These are phyloP conservation scores for Plasmodium billcollinsi DNA, from an alignment of 169 alveolate species.

Conservation along the genomic window DNA sequence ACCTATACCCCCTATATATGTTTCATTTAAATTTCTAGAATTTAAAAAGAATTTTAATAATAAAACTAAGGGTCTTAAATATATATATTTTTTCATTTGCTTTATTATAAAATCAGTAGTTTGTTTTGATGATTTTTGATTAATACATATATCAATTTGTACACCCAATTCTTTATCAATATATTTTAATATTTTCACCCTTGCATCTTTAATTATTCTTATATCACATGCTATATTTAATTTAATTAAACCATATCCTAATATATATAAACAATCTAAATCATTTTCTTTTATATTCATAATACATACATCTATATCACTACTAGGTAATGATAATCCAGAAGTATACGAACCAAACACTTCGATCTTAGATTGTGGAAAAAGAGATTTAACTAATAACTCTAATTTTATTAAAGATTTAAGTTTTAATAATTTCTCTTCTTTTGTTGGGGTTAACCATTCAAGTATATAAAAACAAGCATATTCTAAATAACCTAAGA, in stretches of 20 bases:
- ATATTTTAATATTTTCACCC: conserved; percentile 58
- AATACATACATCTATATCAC: conserved; percentile 69
- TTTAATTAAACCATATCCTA: conserved; percentile 37
- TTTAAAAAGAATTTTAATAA: conserved; percentile 83
- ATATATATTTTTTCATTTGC: conserved; percentile 79
- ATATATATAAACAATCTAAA: conserved; percentile 11
- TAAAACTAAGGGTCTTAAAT: conserved; percentile 84
- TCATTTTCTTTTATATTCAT: conserved; percentile 20
- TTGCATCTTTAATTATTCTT: conserved; percentile 42
- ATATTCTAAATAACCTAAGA: conserved; percentile 45
- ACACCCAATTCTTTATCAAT: conserved; percentile 64
- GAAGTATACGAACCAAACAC: conserved; percentile 66
- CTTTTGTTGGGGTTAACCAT: conserved; percentile 74
- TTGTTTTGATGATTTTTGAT: conserved; percentile 61
- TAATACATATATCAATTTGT: conserved; percentile 56
- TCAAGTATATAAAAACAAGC: conserved; percentile 42
- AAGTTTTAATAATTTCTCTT: conserved; percentile 50
- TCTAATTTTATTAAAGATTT: conserved; percentile 49
- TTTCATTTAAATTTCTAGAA: conserved; percentile 83
- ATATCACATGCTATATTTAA: conserved; percentile 20
- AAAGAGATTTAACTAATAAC: conserved; percentile 46
- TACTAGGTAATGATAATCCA: conserved; percentile 63
- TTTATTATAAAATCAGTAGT: conserved; percentile 49
- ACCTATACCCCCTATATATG: conserved; percentile 86
- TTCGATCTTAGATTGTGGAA: conserved; percentile 43